Base-by-base conservation (phyloP, 352 stramenopile genomes). In the Hyphochytrium catenoides region DNA sequence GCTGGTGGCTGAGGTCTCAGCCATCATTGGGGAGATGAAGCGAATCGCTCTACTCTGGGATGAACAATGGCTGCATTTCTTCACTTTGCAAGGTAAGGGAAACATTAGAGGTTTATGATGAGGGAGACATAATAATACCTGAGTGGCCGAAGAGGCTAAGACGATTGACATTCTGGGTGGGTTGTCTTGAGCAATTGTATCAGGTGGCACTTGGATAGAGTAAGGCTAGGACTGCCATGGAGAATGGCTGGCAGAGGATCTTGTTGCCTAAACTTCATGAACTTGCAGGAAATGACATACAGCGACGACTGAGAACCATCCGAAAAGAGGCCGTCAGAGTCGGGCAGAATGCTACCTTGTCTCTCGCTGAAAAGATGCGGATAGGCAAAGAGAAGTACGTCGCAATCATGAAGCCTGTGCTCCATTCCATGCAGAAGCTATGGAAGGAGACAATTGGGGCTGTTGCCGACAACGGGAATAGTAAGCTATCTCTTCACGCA, bases 1-100 rank as follows among this genome's bases (percentile, higher is more conserved):
- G 1, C 46, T 78, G 27, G 51, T 72, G 1, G 48, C 61, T 21
- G 56, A 56, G 8, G 62, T 79, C n/a, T 47, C 50, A 8, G 34
- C 69, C 31, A 39, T 84, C 4, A 51, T 82, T 26, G 58, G 53
- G 1, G 70, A 85, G 39, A 46, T 85, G 17, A 56, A 67, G 37
- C 62, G 70, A 16, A 60, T 85, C 26, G 67, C 70, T 1, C 52
- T 82, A 26, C 38, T 85, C 26, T 85, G 68, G 68, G 70, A 85
- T 28, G 70, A 85, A 49, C 53, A 54, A 4, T 85, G 70, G 70
- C 58, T 77, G n/a, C n/a, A n/a, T n/a, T n/a, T n/a, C n/a, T n/a
- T n/a, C n/a, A n/a, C n/a, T n/a, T n/a, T n/a, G n/a, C n/a, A n/a
- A n/a, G n/a, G n/a, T n/a, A n/a, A n/a, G n/a, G n/a, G n/a, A n/a